Base-by-base conservation (phyloP, 2,329 filamentous ascomycete species). In the Volutella citrinella region DNA sequence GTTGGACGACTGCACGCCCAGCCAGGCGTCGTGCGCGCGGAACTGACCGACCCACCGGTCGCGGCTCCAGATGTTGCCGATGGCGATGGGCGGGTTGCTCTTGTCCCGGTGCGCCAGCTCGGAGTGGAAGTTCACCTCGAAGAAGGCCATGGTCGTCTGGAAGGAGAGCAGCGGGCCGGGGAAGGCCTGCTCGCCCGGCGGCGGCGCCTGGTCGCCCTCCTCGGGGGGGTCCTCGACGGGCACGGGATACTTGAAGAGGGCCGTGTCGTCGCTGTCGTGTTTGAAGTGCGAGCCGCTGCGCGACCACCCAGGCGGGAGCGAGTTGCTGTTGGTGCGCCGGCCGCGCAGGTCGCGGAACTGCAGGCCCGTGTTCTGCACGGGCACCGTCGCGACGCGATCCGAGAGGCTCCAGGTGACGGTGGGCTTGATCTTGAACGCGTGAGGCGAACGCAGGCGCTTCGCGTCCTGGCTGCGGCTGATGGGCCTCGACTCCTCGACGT, bases 1-100 rank as follows among this genome's bases (percentile, higher is more conserved):
- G 47, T 69, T 70, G 39, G 64, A 66, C n/a, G 63, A 61, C 45
- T 69, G 65, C 6, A 69, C 47, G 8, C 66, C 66, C 22, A 70
- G 46, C 66, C 66, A 70, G 20, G 57, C 59, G 32, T 69, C 66
- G 42, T 70, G 66, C n/a, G 64, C 58, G 23, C 65, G 58, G 21
- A 69, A 59, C 29, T 62, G 57, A 18, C 66, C 66, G n/a, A 64
- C 53, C 64, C 64, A 68, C 19, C 52, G 51, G 4, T 47, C 45
- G 24, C 49, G 58, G 32, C 54, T 50, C 57, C 60, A 64, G 43
- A 70, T 64, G 33, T 64, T 66, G 17, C 66, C 66, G 13, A 69
- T 55, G 5, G 65, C 66, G 13, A 69, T 54, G 4, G 63, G 61
- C 5, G 65, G 65, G 40, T 59, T 66, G 11, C 54, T 30, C 7